Base-by-base conservation (phyloP, 768 basidiomycete species). In the Psilocybe azurescens region DNA sequence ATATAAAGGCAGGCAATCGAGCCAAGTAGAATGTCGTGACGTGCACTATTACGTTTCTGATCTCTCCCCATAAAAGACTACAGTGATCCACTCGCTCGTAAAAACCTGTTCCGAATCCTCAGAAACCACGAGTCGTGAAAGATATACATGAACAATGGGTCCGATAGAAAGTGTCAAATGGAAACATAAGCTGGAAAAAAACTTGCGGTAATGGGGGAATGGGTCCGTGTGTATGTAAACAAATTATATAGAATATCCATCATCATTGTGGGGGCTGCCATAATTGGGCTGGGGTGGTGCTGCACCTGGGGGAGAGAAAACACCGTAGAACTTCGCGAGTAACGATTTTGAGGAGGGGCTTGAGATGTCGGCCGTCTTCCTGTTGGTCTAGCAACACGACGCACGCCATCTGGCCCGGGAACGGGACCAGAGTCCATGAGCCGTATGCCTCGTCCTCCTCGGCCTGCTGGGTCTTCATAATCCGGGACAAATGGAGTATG, bases 391-490 rank as follows among this genome's bases (percentile, higher is more conserved):
- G 91, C 84, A 29, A 96, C 91, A 60, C 94, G 78, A 44, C 94
- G 84, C 29, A 95, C 94, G 56, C 90, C 89, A 16, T 91, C 88
- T 8, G 87, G 84, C 38, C 85, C 84, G 44, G 91, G 89, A 2
- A 95, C 91, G 41, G 93, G 94, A 13, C 96, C 96, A 68, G 85
- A 78, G 66, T 98, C 96, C 58, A 85, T 85, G 59, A 98, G 75
- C 49, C 89, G 89, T 52, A 97, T 83, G 24, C 95, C 94, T 10
- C 91, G 85, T 5, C 75, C 72, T 36, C 67, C 67, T 8, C 67
- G 61, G n/a, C 68, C 67, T 47, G 68, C 58, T 33, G 79, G 65
- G 54, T 74, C 75, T 41, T 77, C 65, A 53, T 66, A 75, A 33
- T 74, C 82, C 72, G 72, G 78, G 64, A 67, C 77, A 68, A 55